These are phyloP conservation scores for Ceratobasidium sp. DNA, from an alignment of 1,284 basidiomycete genomes.

Conservation along the genomic window DNA sequence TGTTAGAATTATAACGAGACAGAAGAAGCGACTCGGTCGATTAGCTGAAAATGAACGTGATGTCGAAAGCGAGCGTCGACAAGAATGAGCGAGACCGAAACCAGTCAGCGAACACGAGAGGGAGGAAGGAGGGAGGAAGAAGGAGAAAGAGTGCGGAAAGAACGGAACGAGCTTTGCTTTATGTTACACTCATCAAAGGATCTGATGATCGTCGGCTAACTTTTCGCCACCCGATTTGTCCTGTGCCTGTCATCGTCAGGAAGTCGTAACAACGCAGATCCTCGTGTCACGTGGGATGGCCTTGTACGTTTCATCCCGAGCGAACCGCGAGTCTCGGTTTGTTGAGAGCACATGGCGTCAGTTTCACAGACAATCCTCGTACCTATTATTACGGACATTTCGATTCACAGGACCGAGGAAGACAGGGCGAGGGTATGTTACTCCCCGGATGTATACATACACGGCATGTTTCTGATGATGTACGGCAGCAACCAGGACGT, in stretches of 20 bases:
- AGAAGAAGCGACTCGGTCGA: background rate
- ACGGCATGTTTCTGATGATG: no score
- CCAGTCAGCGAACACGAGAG: background rate
- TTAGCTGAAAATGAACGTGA: conserved; percentile 23
- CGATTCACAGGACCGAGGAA: background rate
- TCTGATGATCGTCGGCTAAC: conserved; percentile 1
- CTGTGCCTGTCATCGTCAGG: background rate
- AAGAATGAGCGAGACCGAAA: conserved; percentile 16
- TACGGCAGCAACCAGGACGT: no score
- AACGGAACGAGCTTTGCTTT: background rate
- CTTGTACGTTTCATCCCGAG: background rate
- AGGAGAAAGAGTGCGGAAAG: conserved; percentile 1
- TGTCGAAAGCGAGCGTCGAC: conserved; percentile 16
- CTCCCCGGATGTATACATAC: background rate
- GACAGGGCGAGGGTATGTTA: background rate
- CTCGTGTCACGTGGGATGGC: conserved; percentile 10
- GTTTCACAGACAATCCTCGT: background rate
- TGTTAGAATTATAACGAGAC: background rate
- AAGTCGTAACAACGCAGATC: conserved; percentile 6
- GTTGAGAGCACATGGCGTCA: background rate
- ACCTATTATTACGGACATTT: background rate
- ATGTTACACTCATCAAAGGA: conserved; percentile 6
- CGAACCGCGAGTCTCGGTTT: background rate
- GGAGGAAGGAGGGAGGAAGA: background rate
- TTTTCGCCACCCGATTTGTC: background rate